Percentiles rank a stretch among this genome's conserved stretches.
Evolutionary conservation across 2,329 filamentous ascomycete genomes (phyloP).

Genomic region (Parafenestella ontariensis): DNA sequence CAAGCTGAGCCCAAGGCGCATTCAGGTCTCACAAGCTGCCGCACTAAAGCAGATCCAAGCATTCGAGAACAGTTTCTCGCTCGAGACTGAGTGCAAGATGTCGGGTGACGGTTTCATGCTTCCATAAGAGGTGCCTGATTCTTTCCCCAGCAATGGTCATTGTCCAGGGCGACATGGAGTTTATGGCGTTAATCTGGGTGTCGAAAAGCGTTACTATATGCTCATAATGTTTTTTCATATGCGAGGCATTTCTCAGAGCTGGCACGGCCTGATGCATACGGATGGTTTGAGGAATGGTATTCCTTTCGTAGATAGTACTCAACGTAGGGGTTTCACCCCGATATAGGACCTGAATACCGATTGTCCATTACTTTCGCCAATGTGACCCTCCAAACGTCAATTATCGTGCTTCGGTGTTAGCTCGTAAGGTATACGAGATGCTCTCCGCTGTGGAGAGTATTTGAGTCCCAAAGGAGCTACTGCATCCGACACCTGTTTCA

Average conservation of each 20-base stretch:
- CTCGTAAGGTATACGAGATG: conserved; percentile 5
- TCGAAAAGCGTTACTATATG: neutral
- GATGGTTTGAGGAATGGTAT: neutral
- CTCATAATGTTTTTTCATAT: neutral
- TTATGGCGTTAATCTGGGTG: neutral
- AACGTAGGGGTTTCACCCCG: neutral
- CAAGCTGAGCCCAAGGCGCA: conserved; percentile 28
- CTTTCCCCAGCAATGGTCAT: too few species aligned
- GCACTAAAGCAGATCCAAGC: conserved; percentile 29
- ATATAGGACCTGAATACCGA: neutral
- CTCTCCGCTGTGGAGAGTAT: neutral
- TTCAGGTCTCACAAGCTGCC: conserved; percentile 20
- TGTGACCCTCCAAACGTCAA: neutral
- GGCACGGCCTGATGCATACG: neutral
- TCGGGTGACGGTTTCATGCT: conserved; percentile 45
- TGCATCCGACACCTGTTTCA: neutral
- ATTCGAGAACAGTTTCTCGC: conserved; percentile 34
- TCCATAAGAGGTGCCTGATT: too few species aligned
- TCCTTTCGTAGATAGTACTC: neutral
- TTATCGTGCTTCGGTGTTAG: conserved; percentile 10
- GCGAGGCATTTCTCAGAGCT: neutral
- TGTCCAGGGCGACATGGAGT: neutral
- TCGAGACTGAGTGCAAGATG: conserved; percentile 40
- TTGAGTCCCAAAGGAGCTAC: neutral
- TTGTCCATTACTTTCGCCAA: neutral